phyloP scores from a whole-genome alignment of 169 alveolate species.

The Plasmodium vivax region DNA sequence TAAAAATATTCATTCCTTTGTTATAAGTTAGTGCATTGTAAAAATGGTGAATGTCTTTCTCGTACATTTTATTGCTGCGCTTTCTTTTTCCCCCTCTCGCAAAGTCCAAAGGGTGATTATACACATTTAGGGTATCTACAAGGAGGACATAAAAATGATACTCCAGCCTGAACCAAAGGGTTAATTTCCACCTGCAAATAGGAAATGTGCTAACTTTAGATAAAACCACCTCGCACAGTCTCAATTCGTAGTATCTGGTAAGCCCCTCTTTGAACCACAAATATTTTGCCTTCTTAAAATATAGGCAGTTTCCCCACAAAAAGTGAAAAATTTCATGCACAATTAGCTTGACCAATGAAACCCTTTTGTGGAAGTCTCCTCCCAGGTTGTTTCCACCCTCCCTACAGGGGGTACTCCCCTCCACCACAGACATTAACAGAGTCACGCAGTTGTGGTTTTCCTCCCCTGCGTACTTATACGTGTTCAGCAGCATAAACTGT shows the following conservation, averaged over 20 bases:
- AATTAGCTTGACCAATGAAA: background rate
- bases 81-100: background rate
- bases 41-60: conserved; percentile 29
- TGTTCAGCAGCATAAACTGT: conserved; percentile 34
- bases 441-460: conserved; percentile 52
- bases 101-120: conserved; percentile 33
- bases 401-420: background rate
- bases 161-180: conserved; percentile 3
- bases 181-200: background rate
- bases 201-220: background rate
- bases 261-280: conserved; percentile 56
- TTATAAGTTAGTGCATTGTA: conserved; percentile 42
- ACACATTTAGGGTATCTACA: conserved; percentile 21
- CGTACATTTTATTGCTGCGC: background rate
- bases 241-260: conserved; percentile 33
- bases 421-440: background rate
- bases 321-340: conserved; percentile 50
- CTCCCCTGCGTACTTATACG: conserved; percentile 51
- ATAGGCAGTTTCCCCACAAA: conserved; percentile 56
- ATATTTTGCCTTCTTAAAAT: conserved; percentile 34
- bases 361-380: background rate
- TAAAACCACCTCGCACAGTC: background rate
- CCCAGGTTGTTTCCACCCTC: background rate
- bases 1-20: conserved; percentile 54
- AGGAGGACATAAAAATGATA: conserved; percentile 27